Base-by-base conservation (phyloP, 345 rosid species). In the Durio zibethinus region DNA sequence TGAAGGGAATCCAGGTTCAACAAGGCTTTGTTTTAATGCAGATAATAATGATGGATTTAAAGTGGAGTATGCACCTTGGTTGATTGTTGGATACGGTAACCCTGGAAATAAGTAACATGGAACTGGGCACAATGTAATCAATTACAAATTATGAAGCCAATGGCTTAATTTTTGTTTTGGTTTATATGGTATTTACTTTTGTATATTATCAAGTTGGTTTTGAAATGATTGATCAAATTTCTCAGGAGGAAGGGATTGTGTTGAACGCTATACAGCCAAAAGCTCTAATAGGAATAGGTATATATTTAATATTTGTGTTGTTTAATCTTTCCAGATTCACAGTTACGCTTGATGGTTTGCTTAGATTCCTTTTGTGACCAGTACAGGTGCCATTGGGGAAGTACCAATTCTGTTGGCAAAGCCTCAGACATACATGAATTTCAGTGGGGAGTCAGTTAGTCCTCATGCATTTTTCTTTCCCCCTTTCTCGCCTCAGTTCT, bases 361-460 rank as follows among this genome's bases (percentile, higher is more conserved):
- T 83, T 78, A 64, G 71, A 23, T 54, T 85, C 31, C 76, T 76
- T 76, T 20, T 76, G 59, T 85, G 85, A 85, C 82, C 86, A 86
- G 88, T 77, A 79, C 95, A 94, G 97, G 97, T 85, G 90, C 93
- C 86, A 86, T 90, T 10, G 91, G 90, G 80, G 95, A 92, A 77
- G 95, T 94, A 67, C 98, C 97, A 5, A 77, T 94, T 79, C 56
- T 94, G 83, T 78, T 92, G 87, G 98, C 85, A 47, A 94, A 94
- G 84, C 98, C 98, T 76, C 97, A 92, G 85, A 83, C 97, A 18
- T 94, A 93, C 71, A 90, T 94, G 98, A 94, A 94, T 83, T 92
- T 91, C 83, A 90, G 97, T 78, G 98, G 98, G 35, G 97, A 94
- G 85, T 78, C 97, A 77, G 98, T 94, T 78, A 80, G 97, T 82